Evolutionary conservation across 192 early-diverging fungal genomes (phyloP).

Genomic region (Rhizophlyctis rosea): DNA sequence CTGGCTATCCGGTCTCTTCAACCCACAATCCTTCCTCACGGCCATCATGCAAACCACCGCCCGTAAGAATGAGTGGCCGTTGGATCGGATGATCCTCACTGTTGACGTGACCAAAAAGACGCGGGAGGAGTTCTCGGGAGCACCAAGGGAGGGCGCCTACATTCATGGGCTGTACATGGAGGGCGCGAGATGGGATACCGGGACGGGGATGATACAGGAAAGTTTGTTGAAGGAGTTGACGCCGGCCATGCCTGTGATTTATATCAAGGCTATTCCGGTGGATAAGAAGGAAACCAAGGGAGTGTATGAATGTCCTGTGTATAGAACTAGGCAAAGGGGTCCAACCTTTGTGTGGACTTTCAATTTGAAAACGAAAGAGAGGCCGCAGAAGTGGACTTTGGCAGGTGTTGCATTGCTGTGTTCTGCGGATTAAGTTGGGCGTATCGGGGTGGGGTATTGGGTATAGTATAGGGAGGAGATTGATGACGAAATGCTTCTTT

Average conservation of each 20-base stretch:
- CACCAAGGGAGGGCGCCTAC: constrained; percentile 61
- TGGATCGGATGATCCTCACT: constrained; percentile 61
- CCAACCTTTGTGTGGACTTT: constrained; percentile 68
- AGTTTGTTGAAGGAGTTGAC: constrained; percentile 60
- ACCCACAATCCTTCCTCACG: constrained; percentile 68
- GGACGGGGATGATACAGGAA: constrained; percentile 63
- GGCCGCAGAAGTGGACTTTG: constrained; percentile 63
- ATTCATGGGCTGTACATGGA: constrained; percentile 66
- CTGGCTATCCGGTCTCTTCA: constrained; percentile 61
- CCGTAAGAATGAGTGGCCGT: constrained; percentile 63
- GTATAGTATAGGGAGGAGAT: no score
- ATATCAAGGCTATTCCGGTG: constrained; percentile 61
- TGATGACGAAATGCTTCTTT: no score
- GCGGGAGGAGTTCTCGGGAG: constrained; percentile 58
- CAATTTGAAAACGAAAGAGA: constrained; percentile 64
- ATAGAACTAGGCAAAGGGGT: constrained; percentile 57
- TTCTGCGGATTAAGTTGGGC: constrained; percentile 38
- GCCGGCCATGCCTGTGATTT: constrained; percentile 64
- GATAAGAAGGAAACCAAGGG: constrained; percentile 67
- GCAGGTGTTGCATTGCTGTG: constrained; percentile 58
- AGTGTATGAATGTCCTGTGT: constrained; percentile 64
- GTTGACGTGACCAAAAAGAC: constrained; percentile 66
- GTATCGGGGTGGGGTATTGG: no score
- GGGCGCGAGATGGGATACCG: constrained; percentile 65
- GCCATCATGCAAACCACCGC: constrained; percentile 71